Evolutionary conservation across 75 land plant genomes (phyloP).

Genomic region (Azolla pinnata): DNA sequence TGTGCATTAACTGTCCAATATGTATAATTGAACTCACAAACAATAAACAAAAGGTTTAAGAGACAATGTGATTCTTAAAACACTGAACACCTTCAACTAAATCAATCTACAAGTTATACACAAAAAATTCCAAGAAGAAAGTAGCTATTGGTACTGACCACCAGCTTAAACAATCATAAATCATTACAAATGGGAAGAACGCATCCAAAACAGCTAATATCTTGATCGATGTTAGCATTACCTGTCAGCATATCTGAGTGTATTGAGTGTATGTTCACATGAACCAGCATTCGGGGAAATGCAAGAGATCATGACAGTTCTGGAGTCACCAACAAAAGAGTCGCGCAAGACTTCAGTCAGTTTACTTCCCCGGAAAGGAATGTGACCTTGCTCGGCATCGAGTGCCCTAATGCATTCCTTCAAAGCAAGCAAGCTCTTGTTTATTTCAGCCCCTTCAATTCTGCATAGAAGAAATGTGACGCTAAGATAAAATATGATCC

Average conservation of each 20-base stretch:
- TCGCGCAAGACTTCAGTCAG: slow-evolving; percentile 98
- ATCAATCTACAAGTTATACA: background rate
- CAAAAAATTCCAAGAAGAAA: background rate
- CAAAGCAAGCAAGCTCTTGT: slow-evolving; percentile 92
- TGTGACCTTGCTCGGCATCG: slow-evolving; percentile 97
- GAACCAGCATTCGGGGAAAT: slow-evolving; percentile 96
- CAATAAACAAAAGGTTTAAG: background rate
- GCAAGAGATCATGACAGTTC: slow-evolving; percentile 98
- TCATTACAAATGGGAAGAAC: too few species aligned
- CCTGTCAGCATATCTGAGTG: slow-evolving; percentile 99
- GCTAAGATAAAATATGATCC: too few species aligned
- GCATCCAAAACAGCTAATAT: too few species aligned
- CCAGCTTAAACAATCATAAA: too few species aligned
- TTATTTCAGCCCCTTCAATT: slow-evolving; percentile 99
- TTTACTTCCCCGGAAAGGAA: slow-evolving; percentile 98
- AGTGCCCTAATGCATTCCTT: slow-evolving; percentile 99
- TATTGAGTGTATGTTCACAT: slow-evolving; percentile 98
- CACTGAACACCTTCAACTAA: background rate
- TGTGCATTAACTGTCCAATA: too few species aligned
- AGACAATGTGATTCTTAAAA: background rate
- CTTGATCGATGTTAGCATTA: too few species aligned
- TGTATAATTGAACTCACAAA: too few species aligned
- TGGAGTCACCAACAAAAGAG: slow-evolving; percentile 97
- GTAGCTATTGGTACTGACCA: too few species aligned
- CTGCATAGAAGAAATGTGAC: slow-evolving; percentile 27